Base-by-base conservation (phyloP, 495 filamentous ascomycete genomes). In the Baudoinia panamericana region DNA sequence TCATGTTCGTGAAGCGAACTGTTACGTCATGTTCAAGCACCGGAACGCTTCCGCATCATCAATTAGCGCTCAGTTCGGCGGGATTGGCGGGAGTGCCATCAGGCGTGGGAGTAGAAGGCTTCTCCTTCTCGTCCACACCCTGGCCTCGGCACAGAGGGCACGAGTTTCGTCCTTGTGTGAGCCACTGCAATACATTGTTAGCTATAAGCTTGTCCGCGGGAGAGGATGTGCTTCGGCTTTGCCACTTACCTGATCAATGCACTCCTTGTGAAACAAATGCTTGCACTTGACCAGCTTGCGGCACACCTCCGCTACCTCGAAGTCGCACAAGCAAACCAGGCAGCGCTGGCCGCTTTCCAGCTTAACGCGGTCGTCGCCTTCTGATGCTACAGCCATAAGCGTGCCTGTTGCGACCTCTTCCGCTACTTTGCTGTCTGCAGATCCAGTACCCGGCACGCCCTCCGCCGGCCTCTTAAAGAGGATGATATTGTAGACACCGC, bases 81-180 rank as follows among this genome's bases (percentile, higher is more conserved):
- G 39, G 39, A 15, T n/a, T 16, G 7, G 30, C 25, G 8, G 39
- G 39, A 10, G 39, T 33, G 39, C 39, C 39, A 22, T 37, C 34
- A 15, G 36, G 36, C 20, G 27, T 29, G 20, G 39, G 13, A 13
- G 15, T 23, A 9, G 30, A 27, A 1, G 43, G 28, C 24, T 47
- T 52, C 31, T 36, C 43, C 45, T 67, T 68, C 51, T 75, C 72
- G 39, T 70, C 65, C n/a, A 84, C 80, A 19, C 80, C 80, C 56
- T 80, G 73, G 20, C 76, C 75, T 48, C 80, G 65, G 54, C 80
- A 84, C 2, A 84, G 65, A 19, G 80, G 80, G 43, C 80, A 84
- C 1, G 80, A 84, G 56, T 84, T 84, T 45, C 80, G 78, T 27
- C 80, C 80, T 18, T 79, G 82, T 16, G 79, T 84, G 13, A 84